A percentile compares a stretch with the other conserved stretches of the same genome.
Evolutionary conservation across 164 flowering plant species (phyloP).

Genomic region (Taxillus chinensis): DNA sequence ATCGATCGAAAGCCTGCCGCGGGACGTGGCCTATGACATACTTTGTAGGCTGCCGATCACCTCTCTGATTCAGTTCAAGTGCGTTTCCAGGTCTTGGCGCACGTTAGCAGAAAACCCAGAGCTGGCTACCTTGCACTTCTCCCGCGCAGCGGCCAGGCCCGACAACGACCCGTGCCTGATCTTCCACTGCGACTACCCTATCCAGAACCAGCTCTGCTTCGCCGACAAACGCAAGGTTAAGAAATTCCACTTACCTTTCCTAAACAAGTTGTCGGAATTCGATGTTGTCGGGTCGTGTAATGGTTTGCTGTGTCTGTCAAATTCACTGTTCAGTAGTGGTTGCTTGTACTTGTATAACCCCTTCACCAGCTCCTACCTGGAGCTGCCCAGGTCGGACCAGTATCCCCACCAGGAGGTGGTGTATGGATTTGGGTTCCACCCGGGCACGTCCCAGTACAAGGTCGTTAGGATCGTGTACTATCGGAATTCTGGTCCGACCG

Average conservation of each 20-base stretch:
- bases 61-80: conserved; percentile 21
- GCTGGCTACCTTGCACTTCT: conserved; percentile 8
- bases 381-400: conserved; percentile 16
- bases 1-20: conserved; percentile 23
- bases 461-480: conserved; percentile 24
- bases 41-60: conserved; percentile 23
- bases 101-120: conserved; percentile 17
- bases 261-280: conserved; percentile 21
- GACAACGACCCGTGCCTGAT: conserved; percentile 18
- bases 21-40: conserved; percentile 16
- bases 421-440: conserved; percentile 32
- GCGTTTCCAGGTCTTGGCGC: conserved; percentile 27
- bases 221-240: conserved; percentile 5
- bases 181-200: conserved; percentile 7
- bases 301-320: conserved; percentile 29
- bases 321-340: conserved; percentile 19
- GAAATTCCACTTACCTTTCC: conserved; percentile 17
- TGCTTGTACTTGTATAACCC: conserved; percentile 30
- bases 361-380: conserved; percentile 18
- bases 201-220: neutral
- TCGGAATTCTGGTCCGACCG: neutral
- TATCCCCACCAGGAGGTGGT: conserved; percentile 11
- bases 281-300: conserved; percentile 34
- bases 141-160: conserved; percentile 1
- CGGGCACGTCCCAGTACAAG: conserved; percentile 23